Evolutionary conservation across 2,329 filamentous ascomycete genomes (phyloP).

Genomic region (Paecilomyces niveus): DNA sequence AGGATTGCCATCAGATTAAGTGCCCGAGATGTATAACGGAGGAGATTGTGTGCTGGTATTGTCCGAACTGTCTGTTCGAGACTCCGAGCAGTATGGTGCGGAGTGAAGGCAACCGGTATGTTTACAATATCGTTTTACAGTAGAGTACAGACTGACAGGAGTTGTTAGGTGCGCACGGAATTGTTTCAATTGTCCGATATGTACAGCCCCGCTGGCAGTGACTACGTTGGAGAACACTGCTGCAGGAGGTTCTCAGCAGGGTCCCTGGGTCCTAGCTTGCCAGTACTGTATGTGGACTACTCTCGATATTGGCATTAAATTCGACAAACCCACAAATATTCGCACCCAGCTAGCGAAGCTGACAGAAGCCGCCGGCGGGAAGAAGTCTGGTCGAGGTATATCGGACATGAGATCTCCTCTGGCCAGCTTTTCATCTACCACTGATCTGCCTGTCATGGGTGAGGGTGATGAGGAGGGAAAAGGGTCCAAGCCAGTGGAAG

Average conservation of each 20-base stretch:
- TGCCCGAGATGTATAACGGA: slow-evolving; percentile 88
- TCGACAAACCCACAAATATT: slow-evolving; percentile 83
- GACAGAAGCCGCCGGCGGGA: slow-evolving; percentile 41
- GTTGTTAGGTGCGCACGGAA: slow-evolving; percentile 72
- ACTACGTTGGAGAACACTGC: slow-evolving; percentile 58
- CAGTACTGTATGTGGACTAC: slow-evolving; percentile 91
- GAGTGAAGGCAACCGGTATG: slow-evolving; percentile 84
- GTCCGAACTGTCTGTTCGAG: slow-evolving; percentile 91
- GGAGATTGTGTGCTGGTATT: slow-evolving; percentile 92
- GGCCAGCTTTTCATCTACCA: slow-evolving; percentile 27
- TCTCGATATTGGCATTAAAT: slow-evolving; percentile 79
- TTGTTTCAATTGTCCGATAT: slow-evolving; percentile 92
- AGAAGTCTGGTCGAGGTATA: slow-evolving; percentile 33
- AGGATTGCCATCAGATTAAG: slow-evolving; percentile 93
- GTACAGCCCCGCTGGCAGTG: slow-evolving; percentile 70
- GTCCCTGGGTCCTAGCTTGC: slow-evolving; percentile 74
- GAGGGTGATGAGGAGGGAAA: slow-evolving; percentile 23
- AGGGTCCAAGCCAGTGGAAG: slow-evolving; percentile 23
- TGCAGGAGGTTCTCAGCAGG: slow-evolving; percentile 35
- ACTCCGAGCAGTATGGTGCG: slow-evolving; percentile 89
- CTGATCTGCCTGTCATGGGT: slow-evolving; percentile 15
- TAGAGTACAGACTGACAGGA: slow-evolving; percentile 4
- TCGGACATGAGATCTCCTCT: slow-evolving; percentile 31
- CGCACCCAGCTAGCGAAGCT: slow-evolving; percentile 70
- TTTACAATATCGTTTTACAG: slow-evolving; percentile 6